Evolutionary conservation across 1,284 basidiomycete species (phyloP).

Genomic region (Apiotrichum veenhuisii): DNA sequence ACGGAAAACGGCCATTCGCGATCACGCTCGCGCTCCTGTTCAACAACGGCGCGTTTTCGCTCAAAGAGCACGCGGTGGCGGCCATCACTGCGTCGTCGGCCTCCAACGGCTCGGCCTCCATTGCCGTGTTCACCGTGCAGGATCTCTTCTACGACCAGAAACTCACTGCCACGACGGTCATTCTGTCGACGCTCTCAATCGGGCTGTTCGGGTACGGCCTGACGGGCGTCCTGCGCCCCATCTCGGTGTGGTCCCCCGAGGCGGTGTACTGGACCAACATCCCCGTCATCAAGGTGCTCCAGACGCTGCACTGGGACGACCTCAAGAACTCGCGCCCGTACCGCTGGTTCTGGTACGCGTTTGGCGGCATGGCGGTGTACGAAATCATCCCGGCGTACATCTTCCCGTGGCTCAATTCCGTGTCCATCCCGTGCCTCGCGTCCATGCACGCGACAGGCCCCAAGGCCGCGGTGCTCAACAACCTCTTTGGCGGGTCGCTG

Average conservation of each 20-base stretch:
- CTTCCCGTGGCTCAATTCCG: conserved; percentile 34
- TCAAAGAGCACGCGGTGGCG: conserved; percentile 63
- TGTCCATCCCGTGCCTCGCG: conserved; percentile 51
- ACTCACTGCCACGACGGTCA: conserved; percentile 58
- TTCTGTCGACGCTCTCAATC: conserved; percentile 64
- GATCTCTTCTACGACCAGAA: conserved; percentile 58
- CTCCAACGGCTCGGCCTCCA: conserved; percentile 55
- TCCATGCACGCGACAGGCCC: conserved; percentile 55
- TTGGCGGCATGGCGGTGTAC: conserved; percentile 22
- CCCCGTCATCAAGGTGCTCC: conserved; percentile 32
- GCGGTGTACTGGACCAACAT: conserved; percentile 47
- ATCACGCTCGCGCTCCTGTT: conserved; percentile 51
- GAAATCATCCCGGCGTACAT: conserved; percentile 54
- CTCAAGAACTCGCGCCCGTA: conserved; percentile 56
- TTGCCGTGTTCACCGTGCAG: conserved; percentile 62
- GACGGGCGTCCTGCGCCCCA: conserved; percentile 39
- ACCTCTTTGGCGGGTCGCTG: conserved; percentile 37
- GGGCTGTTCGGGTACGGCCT: conserved; percentile 65
- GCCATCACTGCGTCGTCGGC: conserved; percentile 62
- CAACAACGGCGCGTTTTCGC: conserved; percentile 59
- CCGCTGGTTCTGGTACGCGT: conserved; percentile 60
- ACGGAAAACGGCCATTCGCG: conserved; percentile 5
- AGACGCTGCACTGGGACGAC: conserved; percentile 40
- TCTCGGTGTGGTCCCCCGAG: conserved; percentile 12
- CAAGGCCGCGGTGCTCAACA: conserved; percentile 24